These are phyloP conservation scores for Alternaria metachromatica DNA, from an alignment of 2,329 filamentous ascomycete species.

Conservation along the genomic window DNA sequence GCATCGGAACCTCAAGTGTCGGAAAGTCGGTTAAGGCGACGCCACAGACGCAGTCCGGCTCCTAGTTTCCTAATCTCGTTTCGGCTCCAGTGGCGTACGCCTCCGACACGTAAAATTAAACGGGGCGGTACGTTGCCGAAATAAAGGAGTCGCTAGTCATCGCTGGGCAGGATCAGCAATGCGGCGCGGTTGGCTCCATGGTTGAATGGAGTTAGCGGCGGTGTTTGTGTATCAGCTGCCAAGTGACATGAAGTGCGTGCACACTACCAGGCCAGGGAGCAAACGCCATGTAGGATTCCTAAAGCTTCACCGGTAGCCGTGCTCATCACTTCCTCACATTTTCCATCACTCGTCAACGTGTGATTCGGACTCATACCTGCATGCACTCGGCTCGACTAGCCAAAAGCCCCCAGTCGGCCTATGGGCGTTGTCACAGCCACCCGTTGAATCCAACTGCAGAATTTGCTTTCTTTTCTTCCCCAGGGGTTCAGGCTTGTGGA, in stretches of 20 bases:
- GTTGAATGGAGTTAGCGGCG: background rate
- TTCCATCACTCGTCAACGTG: background rate
- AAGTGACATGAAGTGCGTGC: background rate
- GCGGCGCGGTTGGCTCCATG: background rate
- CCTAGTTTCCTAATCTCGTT: background rate
- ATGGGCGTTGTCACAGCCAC: too few relatives aligned
- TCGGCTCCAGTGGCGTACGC: background rate
- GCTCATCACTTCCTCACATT: background rate
- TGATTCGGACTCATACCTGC: background rate
- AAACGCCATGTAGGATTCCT: too few relatives aligned
- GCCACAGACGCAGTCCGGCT: background rate
- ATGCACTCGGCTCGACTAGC: background rate
- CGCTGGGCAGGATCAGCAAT: background rate
- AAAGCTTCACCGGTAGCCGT: background rate
- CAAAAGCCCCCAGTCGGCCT: background rate
- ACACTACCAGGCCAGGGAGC: background rate
- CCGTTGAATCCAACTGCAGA: too few relatives aligned
- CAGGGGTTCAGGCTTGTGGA: background rate
- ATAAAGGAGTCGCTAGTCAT: background rate
- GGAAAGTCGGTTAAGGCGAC: background rate
- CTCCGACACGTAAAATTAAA: background rate
- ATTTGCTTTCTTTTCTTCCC: background rate
- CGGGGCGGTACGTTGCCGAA: background rate
- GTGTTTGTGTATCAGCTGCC: background rate
- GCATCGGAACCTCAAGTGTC: background rate